A percentile compares a stretch with the other conserved stretches of the same genome.
Conservation (phyloP, 78 protist genomes). For the Dictyostelium purpureum region DNA sequence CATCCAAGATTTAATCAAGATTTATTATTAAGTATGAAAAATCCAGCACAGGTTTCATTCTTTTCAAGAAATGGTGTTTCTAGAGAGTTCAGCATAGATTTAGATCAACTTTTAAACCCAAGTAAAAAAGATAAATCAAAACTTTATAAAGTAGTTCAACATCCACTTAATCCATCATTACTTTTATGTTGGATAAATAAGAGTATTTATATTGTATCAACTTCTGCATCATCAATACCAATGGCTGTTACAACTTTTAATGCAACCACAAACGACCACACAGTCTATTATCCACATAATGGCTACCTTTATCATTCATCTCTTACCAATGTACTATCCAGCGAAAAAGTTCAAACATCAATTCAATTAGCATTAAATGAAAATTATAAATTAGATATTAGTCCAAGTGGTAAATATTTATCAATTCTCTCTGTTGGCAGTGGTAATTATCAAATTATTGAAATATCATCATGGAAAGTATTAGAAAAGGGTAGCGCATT, state of each 20-base stretch:
- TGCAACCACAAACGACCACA: not conserved
- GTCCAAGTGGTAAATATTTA: conserved; percentile 26
- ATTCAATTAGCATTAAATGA: conserved; percentile 21
- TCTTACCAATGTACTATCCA: not conserved
- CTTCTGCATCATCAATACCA: conserved; percentile 8
- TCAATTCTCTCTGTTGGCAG: not conserved
- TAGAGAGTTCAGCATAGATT: conserved; percentile 12
- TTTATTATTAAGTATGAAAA: conserved; percentile 31
- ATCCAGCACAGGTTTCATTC: conserved; percentile 33
- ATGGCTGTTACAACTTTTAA: conserved; percentile 1
- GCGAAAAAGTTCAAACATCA: conserved; percentile 3
- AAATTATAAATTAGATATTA: not conserved
- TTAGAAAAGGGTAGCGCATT: conserved; percentile 48
- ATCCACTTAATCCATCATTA: conserved; percentile 43
- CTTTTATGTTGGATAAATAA: conserved; percentile 52
- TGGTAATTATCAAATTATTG: conserved; percentile 25
- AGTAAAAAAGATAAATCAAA: conserved; percentile 55
- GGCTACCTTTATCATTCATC: conserved; percentile 17
- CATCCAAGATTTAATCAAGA: conserved; percentile 60
- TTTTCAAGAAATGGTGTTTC: not conserved
- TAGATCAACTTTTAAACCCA: conserved; percentile 36
- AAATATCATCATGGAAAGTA: conserved; percentile 24
- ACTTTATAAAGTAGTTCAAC: conserved; percentile 51
- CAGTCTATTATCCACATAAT: conserved; percentile 25
- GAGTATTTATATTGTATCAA: conserved; percentile 22